Base-by-base conservation (phyloP, 2,329 filamentous ascomycete species). In the Cryphonectria japonica region DNA sequence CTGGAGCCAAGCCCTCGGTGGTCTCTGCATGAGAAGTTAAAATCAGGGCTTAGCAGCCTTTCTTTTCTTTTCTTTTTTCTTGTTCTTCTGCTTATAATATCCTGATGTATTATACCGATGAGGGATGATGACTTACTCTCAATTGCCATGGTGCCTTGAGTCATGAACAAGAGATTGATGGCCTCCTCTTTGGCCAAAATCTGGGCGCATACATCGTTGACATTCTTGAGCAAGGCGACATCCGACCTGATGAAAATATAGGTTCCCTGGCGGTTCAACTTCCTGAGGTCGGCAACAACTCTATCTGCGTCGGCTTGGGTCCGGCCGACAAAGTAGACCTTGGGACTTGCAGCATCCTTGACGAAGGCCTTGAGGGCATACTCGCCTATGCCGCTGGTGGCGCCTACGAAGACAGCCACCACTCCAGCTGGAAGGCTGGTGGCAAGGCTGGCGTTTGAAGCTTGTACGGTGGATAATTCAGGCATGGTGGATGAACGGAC, bases 381-480 rank as follows among this genome's bases (percentile, higher is more conserved):
- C 71, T 85, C 80, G 9, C 86, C 86, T 60, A 89, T 87, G n/a
- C 87, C 87, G 52, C 82, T 82, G 4, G 86, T 89, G 39, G 83
- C 87, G 46, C 87, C 86, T 4, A 86, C 82, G 69, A 88, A 88
- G 37, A 87, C 82, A 61, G 82, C 84, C 3, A 85, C 82, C 4
- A 84, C 74, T 6, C 77, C 78, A 6, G 74, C 22, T 34, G 75
- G 73, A 52, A 78, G 68, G 67, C 72, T 62, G 29, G 71, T 71
- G 52, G 74, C 76, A 74, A 82, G 13, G 14, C 39, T 26, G 14
- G 61, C 46, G 61, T 64, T 64, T 3, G 61, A 64, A 19, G 37
- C 61, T 64, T 64, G 61, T 9, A 64, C 26, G n/a, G 26, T 43
- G 61, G 37, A 41, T 26, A 64, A 8, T 32, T 64, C 61, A 46